These are phyloP conservation scores for Gremmenia infestans DNA, from an alignment of 2,329 filamentous ascomycete species.

Conservation along the genomic window DNA sequence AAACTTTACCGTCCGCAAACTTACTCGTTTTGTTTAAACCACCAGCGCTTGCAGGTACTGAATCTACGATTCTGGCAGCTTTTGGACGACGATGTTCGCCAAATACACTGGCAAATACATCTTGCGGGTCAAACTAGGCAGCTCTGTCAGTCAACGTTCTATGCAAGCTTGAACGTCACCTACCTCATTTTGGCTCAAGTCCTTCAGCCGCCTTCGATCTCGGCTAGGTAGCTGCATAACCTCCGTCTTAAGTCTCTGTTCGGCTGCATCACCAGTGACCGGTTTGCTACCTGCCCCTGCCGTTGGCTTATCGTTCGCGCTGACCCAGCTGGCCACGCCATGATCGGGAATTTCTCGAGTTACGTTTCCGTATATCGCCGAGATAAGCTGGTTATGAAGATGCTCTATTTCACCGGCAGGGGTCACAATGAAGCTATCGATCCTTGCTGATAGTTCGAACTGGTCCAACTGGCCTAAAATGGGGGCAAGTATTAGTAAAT, in stretches of 20 bases:
- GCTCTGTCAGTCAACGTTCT: neutral
- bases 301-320: slow-evolving; percentile 63
- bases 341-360: slow-evolving; percentile 64
- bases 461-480: slow-evolving; percentile 57
- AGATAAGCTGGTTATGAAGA: slow-evolving; percentile 63
- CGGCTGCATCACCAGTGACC: slow-evolving; percentile 59
- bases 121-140: slow-evolving; percentile 29
- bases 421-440: slow-evolving; percentile 56
- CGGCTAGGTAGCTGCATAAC: slow-evolving; percentile 66
- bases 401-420: slow-evolving; percentile 51
- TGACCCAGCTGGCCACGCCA: slow-evolving; percentile 66
- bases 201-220: slow-evolving; percentile 63
- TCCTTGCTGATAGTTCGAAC: slow-evolving; percentile 51
- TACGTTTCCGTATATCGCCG: slow-evolving; percentile 64
- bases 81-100: slow-evolving; percentile 33
- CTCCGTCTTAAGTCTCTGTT: slow-evolving; percentile 61
- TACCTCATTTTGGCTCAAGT: slow-evolving; percentile 57
- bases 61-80: slow-evolving; percentile 44
- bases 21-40: slow-evolving; percentile 70
- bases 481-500: slow-evolving; percentile 28
- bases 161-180: slow-evolving; percentile 19
- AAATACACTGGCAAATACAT: slow-evolving; percentile 30
- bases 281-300: slow-evolving; percentile 54
- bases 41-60: slow-evolving; percentile 63
- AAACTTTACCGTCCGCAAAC: slow-evolving; percentile 45